phyloP scores from a whole-genome alignment of 1,284 basidiomycete genomes.

The Cutaneotrichosporon cutaneum region DNA sequence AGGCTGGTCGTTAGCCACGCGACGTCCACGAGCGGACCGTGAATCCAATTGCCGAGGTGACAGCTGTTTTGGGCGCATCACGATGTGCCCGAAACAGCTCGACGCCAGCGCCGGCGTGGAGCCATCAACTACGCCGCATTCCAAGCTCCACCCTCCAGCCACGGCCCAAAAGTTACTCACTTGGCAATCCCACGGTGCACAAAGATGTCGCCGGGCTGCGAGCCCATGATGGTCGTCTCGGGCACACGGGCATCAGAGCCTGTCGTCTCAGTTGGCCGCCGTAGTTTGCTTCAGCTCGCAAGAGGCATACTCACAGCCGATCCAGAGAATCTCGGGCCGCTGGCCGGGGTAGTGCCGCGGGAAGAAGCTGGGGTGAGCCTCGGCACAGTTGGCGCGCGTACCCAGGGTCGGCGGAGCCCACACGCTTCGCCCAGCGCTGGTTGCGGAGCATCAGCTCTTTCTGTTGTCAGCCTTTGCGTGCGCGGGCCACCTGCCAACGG shows the following conservation, averaged over 20 bases:
- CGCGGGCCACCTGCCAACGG: no score
- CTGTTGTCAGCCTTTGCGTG: constrained; percentile 14
- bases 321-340: constrained; percentile 50
- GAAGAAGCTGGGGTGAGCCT: constrained; percentile 39
- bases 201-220: constrained; percentile 50
- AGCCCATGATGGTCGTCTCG: constrained; percentile 49
- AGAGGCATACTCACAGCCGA: constrained; percentile 40
- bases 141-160: not conserved
- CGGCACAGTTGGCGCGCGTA: not conserved
- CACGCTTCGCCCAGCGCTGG: constrained; percentile 22
- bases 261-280: no score
- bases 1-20: constrained; percentile 26
- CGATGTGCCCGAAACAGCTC: no score
- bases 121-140: not conserved
- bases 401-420: constrained; percentile 18
- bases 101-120: no score
- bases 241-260: constrained; percentile 51
- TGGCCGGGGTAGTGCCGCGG: constrained; percentile 47
- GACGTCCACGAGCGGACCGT: constrained; percentile 4
- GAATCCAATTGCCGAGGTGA: not conserved
- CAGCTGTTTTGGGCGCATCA: not conserved
- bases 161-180: constrained; percentile 24
- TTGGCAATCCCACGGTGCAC: constrained; percentile 51
- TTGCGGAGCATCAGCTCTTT: constrained; percentile 28
- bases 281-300: no score